Evolutionary conservation across 306 rosid species (phyloP).

Genomic region (Medicago ruthenica): DNA sequence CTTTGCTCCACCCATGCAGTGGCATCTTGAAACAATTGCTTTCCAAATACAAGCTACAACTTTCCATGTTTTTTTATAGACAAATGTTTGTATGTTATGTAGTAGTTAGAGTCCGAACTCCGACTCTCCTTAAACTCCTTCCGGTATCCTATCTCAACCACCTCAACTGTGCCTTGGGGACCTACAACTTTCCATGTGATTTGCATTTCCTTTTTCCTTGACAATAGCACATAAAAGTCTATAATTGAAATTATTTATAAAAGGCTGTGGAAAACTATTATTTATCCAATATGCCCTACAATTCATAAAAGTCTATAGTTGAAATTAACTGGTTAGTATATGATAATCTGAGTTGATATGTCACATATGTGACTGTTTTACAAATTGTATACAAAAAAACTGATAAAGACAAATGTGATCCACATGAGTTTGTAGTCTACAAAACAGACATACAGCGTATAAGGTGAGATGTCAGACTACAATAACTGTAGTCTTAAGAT

Average conservation of each 20-base stretch:
- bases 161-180: neutral
- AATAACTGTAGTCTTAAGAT: conserved; percentile 78
- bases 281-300: conserved; percentile 2
- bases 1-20: neutral
- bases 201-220: conserved; percentile 27
- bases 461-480: conserved; percentile 47
- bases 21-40: too few relatives aligned
- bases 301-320: neutral
- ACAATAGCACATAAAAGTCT: neutral
- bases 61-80: neutral
- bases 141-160: neutral
- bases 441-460: conserved; percentile 6
- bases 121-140: neutral
- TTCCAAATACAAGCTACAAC: too few relatives aligned
- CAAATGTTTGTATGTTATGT: neutral
- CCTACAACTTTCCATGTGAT: neutral
- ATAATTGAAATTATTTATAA: neutral
- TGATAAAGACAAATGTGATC: neutral
- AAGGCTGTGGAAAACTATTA: neutral
- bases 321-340: neutral
- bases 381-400: neutral
- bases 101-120: neutral
- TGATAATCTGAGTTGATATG: conserved; percentile 10
- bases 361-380: neutral
- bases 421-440: conserved; percentile 17